Conservation (phyloP, 768 basidiomycete genomes). For the Collybia nuda region DNA sequence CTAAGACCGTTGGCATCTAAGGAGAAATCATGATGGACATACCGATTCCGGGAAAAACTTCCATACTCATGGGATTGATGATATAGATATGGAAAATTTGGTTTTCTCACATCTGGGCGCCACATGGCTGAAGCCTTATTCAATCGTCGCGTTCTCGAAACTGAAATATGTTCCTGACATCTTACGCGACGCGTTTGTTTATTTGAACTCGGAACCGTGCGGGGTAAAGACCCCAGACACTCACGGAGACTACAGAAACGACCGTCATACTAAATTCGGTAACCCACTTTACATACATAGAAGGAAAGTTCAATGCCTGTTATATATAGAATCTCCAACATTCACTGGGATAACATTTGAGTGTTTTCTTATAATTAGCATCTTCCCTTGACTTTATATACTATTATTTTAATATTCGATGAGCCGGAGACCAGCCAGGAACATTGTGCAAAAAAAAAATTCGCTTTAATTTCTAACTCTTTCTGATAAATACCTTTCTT, state of each 20-base stretch:
- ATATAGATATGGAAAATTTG: constrained; percentile 5
- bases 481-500: no score
- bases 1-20: constrained; percentile 46
- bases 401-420: no score
- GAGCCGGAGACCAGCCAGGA: no score
- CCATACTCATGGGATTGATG: constrained; percentile 7
- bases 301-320: constrained; percentile 15
- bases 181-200: constrained; percentile 53
- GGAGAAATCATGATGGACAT: background rate
- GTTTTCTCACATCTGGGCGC: constrained; percentile 21
- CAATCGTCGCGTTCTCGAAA: constrained; percentile 1
- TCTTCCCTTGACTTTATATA: no score
- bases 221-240: constrained; percentile 23
- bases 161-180: constrained; percentile 4
- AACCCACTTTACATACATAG: background rate
- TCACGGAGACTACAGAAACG: constrained; percentile 13
- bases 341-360: no score
- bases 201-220: constrained; percentile 21
- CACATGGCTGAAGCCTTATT: constrained; percentile 24
- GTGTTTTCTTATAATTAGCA: no score
- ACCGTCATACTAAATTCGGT: background rate
- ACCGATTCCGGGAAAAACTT: constrained; percentile 3
- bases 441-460: no score
- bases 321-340: background rate
- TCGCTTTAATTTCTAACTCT: no score